These are phyloP conservation scores for Rhynchospora breviuscula DNA, from an alignment of 176 grass and related monocot genomes.

Conservation along the genomic window DNA sequence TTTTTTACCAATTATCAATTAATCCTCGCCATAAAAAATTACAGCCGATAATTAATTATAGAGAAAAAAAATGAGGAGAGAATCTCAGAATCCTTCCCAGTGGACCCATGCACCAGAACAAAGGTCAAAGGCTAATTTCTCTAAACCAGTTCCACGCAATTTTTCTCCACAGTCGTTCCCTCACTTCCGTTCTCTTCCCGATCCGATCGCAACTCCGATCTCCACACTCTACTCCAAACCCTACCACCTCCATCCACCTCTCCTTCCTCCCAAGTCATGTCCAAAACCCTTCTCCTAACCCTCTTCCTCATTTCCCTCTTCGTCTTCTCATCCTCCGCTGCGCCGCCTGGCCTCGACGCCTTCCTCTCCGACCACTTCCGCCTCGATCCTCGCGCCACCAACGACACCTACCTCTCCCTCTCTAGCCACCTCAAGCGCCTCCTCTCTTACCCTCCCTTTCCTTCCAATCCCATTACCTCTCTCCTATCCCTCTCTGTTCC, in stretches of 20 bases:
- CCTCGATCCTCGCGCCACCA: slow-evolving; percentile 38
- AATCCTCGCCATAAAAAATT: no score
- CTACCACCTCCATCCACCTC: background rate
- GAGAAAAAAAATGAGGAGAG: no score
- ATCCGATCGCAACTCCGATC: slow-evolving; percentile 26
- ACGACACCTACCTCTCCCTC: slow-evolving; percentile 54
- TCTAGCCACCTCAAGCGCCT: slow-evolving; percentile 28
- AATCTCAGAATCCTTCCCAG: background rate
- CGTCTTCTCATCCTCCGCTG: background rate
- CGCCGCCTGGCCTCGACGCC: slow-evolving; percentile 45
- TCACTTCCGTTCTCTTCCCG: slow-evolving; percentile 23
- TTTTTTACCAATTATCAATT: no score
- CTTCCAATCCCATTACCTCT: slow-evolving; percentile 20
- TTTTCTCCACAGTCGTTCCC: background rate
- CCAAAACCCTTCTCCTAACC: slow-evolving; percentile 16
- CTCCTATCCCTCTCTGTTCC: slow-evolving; percentile 46
- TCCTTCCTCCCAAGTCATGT: slow-evolving; percentile 19
- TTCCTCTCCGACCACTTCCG: slow-evolving; percentile 38
- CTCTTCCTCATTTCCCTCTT: slow-evolving; percentile 1
- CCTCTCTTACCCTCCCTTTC: slow-evolving; percentile 15
- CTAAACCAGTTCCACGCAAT: background rate
- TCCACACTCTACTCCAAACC: slow-evolving; percentile 17
- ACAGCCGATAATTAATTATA: no score
- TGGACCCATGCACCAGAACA: background rate
- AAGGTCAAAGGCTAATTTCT: background rate